Base-by-base conservation (phyloP, 192 early-diverging fungal species). In the Chytriomyces confervae region DNA sequence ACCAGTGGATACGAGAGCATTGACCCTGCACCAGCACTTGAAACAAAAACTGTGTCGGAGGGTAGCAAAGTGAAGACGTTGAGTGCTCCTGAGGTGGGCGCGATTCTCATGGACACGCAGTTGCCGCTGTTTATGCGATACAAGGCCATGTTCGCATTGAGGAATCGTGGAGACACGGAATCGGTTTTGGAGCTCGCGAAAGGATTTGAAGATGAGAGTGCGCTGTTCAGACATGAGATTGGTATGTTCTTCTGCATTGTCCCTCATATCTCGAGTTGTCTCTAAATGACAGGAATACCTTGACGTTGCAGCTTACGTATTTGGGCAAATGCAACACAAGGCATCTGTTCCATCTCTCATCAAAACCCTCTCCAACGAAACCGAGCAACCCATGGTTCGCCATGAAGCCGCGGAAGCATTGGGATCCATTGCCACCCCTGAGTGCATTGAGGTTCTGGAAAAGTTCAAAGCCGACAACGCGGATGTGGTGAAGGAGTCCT, bases 361-460 rank as follows among this genome's bases (percentile, higher is more conserved):
- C 9, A 88, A 91, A 72, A 86, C 91, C 6, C 86, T 99, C n/a
- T 86, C 84, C 53, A 93, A 95, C 84, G 77, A 81, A 9, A 79
- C 87, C 36, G 97, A 99, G 81, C 89, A 86, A 8, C 77, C 91
- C 50, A 99, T 99, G 95, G 97, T 99, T 5, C 91, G 97, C 18
- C 97, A 99, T 79, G 97, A 99, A 83, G 93, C 93, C 61, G 97
- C 97, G 5, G 97, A 99, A 87, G 97, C 97, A 9, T 81, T 99
- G 73, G 97, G 97, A 13, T 95, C 94, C 8, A 95, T 99, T 81
- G 97, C 96, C 51, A 94, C 94, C 2, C 89, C 91, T 50, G 94
- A 99, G 81, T 91, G 91, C 71, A 90, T 96, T 61, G 84, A 82
- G 9, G 86, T 91, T 27, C 83, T 99, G 65, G 84, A 91, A 62